A percentile compares a stretch with the other conserved stretches of the same genome.
Conservation (phyloP, 345 rosid species). For the Moricandia arvensis region DNA sequence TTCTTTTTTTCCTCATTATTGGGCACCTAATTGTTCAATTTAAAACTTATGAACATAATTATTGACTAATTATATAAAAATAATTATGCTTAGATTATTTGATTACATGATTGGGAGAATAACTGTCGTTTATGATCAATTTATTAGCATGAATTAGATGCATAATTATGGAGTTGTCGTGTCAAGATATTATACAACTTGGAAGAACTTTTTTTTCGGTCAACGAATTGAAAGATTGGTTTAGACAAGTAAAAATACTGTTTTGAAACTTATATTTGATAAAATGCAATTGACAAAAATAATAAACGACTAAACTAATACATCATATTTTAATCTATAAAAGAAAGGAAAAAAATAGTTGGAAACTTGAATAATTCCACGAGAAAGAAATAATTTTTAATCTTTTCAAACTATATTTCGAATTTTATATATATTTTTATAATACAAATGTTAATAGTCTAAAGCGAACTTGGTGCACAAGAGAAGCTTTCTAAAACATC, state of each 20-base stretch:
- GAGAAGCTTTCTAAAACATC: constrained; percentile 8
- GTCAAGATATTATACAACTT: background rate
- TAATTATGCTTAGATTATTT: background rate
- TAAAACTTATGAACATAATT: background rate
- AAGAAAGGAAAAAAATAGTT: background rate
- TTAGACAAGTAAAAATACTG: background rate
- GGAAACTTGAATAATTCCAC: constrained; percentile 3
- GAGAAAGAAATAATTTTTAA: background rate
- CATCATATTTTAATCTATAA: background rate
- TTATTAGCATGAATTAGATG: background rate
- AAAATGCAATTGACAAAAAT: background rate
- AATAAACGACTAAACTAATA: background rate
- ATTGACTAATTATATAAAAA: background rate
- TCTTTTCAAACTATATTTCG: background rate
- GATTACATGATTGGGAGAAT: constrained; percentile 12
- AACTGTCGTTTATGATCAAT: background rate
- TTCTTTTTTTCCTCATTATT: background rate
- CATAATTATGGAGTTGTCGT: background rate
- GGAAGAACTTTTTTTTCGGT: background rate
- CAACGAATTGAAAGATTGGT: background rate
- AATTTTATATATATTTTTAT: background rate
- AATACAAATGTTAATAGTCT: constrained; percentile 16
- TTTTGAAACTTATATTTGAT: background rate
- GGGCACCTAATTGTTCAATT: background rate
- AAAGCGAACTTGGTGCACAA: constrained; percentile 13